A percentile compares a stretch with the other conserved stretches of the same genome.
Evolutionary conservation across 768 basidiomycete species (phyloP).

Genomic region (Termitomyces sp.): DNA sequence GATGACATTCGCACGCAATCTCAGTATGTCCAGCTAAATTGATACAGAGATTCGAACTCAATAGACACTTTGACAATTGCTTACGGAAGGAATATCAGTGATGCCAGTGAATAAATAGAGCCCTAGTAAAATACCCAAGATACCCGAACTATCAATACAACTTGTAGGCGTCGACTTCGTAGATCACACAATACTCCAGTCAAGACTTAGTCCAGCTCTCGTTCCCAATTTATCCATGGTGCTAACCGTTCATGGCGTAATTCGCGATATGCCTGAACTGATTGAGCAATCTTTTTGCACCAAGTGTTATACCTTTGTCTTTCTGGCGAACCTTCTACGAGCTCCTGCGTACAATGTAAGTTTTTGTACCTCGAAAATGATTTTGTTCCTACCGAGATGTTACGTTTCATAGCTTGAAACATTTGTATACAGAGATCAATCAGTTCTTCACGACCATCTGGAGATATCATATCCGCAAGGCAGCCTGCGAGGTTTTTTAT

Average conservation of each 20-base stretch:
- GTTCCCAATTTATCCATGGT: not conserved
- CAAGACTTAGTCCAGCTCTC: not conserved
- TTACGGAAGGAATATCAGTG: no score
- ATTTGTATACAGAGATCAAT: conserved; percentile 36
- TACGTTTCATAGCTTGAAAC: conserved; percentile 47
- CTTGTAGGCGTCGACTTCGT: not conserved
- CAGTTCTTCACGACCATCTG: conserved; percentile 23
- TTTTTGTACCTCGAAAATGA: not conserved
- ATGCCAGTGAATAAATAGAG: not conserved
- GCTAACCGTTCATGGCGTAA: not conserved
- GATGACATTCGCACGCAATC: not conserved
- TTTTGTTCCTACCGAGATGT: conserved; percentile 30
- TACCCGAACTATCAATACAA: not conserved
- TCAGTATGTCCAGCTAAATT: not conserved
- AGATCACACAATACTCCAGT: not conserved
- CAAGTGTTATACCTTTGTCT: conserved; percentile 24
- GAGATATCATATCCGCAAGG: conserved; percentile 20
- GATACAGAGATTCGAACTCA: not conserved
- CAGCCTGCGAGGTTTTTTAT: conserved; percentile 34
- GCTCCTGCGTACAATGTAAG: conserved; percentile 14
- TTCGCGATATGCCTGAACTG: conserved; percentile 19
- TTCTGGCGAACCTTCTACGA: conserved; percentile 5
- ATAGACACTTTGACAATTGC: not conserved
- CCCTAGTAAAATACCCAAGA: not conserved
- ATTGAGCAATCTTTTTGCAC: conserved; percentile 25